phyloP scores from a whole-genome alignment of 768 basidiomycete species.

The Cystofilobasidium ferigula region DNA sequence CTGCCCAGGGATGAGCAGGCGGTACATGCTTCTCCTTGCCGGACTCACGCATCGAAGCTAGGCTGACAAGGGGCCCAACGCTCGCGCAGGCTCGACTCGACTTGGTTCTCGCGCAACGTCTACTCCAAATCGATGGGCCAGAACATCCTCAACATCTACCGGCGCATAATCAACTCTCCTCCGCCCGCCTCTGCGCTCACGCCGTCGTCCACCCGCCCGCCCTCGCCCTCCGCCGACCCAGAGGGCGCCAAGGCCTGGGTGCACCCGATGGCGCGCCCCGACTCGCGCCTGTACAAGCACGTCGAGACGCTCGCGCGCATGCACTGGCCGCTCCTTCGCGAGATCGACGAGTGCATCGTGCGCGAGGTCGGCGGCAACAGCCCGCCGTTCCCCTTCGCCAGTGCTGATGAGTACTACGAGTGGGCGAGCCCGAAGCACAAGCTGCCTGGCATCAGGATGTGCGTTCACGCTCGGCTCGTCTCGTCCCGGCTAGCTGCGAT shows the following conservation, averaged over 20 bases:
- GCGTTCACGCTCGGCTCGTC: conserved; percentile 7
- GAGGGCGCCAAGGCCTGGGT: not conserved
- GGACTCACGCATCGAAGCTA: not conserved
- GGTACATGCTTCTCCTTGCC: not conserved
- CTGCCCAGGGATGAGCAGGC: conserved; percentile 9
- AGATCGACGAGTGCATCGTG: conserved; percentile 19
- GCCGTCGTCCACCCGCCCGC: not conserved
- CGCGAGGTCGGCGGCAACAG: conserved; percentile 11
- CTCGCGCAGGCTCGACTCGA: conserved; percentile 15
- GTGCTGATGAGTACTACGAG: conserved; percentile 36
- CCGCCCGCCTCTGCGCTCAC: not conserved
- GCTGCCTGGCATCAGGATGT: conserved; percentile 33
- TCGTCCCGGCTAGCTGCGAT: not conserved
- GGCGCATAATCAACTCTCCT: not conserved
- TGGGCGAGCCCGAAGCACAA: conserved; percentile 35
- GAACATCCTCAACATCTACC: conserved; percentile 13
- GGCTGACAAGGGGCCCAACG: no score
- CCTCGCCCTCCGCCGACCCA: not conserved
- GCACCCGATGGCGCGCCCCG: conserved; percentile 14
- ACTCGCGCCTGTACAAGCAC: conserved; percentile 8
- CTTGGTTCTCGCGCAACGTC: conserved; percentile 20
- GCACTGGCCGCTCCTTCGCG: conserved; percentile 12
- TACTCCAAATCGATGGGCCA: conserved; percentile 22
- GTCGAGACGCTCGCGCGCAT: conserved; percentile 6
- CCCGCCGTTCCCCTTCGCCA: conserved; percentile 34